Base-by-base conservation (phyloP, 2,329 filamentous ascomycete genomes). In the Fusarium sp. region DNA sequence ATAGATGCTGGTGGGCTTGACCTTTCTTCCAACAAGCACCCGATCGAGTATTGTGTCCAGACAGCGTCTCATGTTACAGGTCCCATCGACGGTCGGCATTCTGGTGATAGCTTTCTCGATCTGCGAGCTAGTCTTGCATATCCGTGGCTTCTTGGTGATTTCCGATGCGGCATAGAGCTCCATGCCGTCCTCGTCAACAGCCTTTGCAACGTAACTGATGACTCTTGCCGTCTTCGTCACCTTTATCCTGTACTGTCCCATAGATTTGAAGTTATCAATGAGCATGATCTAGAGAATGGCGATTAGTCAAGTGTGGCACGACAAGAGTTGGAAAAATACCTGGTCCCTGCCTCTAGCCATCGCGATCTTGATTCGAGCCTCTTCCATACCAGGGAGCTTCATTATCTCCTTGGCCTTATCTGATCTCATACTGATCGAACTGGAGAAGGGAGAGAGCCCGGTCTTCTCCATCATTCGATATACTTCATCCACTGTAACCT, bases 221-320 rank as follows among this genome's bases (percentile, higher is more conserved):
- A 61, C 59, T 5, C 47, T 61, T 2, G 47, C n/a, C 6, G 59
- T 53, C 11, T 30, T 13, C 0, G 0, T 0, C 21, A 42, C 40
- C 9, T 42, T 16, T 6, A 0, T 2, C 38, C 0, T 40, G 6
- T 15, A 3, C 21, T 10, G 13, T 6, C 21, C 0, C 40, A 42
- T 42, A 0, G 40, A 42, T 16, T 1, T 42, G 40, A 42, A 42
- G 21, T 42, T 42, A 42, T 42, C 40, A 0, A 42, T 23, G 13
- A 42, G 40, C 40, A 42, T 42, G 13, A 42, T 42, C 40, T 42
- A 23, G 11, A 42, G 6, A 42, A 5, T 10, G 1, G 21, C 8
- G 40, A n/a, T 42, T n/a, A 42, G 38, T n/a, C 5, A 2, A 30
- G 19, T 21, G 1, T 38, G 0, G 12, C 19, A 21, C 11, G 19